Evolutionary conservation across 2,329 filamentous ascomycete genomes (phyloP).

Genomic region (Hymenoscyphus fraxineus): DNA sequence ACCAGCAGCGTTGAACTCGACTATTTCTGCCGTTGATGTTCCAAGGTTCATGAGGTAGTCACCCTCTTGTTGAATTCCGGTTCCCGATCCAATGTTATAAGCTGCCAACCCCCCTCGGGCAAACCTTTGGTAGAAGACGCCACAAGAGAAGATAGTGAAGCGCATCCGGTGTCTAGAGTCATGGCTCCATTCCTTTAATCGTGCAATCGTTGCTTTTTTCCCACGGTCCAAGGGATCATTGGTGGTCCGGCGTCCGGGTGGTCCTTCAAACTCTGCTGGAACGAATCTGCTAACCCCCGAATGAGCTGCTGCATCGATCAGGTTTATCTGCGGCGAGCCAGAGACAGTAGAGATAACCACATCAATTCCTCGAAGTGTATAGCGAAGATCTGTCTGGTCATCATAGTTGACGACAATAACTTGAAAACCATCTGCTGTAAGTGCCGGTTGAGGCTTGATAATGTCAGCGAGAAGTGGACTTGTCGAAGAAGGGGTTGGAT

Average conservation of each 20-base stretch:
- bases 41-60: conserved; percentile 64
- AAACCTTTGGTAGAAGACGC: conserved; percentile 73
- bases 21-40: conserved; percentile 55
- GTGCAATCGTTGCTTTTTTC: conserved; percentile 52
- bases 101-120: conserved; percentile 60
- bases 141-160: conserved; percentile 69
- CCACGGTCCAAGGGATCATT: conserved; percentile 60
- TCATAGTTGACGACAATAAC: conserved; percentile 67
- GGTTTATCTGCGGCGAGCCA: conserved; percentile 61
- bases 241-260: conserved; percentile 48
- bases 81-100: conserved; percentile 55
- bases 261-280: conserved; percentile 72
- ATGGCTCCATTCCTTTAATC: conserved; percentile 51
- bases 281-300: conserved; percentile 66
- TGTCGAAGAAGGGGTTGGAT: background rate
- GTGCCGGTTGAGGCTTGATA: conserved; percentile 35
- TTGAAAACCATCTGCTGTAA: conserved; percentile 50
- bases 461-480: conserved; percentile 11
- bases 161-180: conserved; percentile 51
- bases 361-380: conserved; percentile 67
- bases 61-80: conserved; percentile 51
- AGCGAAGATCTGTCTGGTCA: conserved; percentile 54
- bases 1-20: conserved; percentile 49
- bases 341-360: conserved; percentile 72
- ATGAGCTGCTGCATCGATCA: conserved; percentile 67